These are phyloP conservation scores for Termitomyces sp. DNA, from an alignment of 768 basidiomycete genomes.

Conservation along the genomic window DNA sequence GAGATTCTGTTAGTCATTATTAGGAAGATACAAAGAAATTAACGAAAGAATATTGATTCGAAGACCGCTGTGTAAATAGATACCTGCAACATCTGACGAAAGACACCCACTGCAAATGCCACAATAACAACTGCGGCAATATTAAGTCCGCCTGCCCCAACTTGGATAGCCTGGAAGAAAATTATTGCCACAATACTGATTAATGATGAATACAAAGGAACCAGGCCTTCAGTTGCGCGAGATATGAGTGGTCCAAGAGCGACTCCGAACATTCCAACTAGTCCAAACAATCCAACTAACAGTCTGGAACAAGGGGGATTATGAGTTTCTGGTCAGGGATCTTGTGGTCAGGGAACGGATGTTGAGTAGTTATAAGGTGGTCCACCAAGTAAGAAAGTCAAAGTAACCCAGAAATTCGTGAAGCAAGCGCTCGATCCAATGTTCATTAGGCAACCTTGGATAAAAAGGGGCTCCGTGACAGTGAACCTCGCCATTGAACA, in stretches of 20 bases:
- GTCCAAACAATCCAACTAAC: conserved; percentile 68
- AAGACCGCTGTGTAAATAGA: conserved; percentile 58
- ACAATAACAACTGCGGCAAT: conserved; percentile 66
- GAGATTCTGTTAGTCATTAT: conserved; percentile 27
- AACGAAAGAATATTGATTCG: conserved; percentile 23
- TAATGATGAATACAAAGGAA: conserved; percentile 74
- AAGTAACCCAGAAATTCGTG: conserved; percentile 62
- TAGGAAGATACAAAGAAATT: background rate
- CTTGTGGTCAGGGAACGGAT: conserved; percentile 29
- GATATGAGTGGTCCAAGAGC: conserved; percentile 71
- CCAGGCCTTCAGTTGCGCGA: conserved; percentile 58
- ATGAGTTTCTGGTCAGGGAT: background rate
- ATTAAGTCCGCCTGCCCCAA: conserved; percentile 63
- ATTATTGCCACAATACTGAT: conserved; percentile 44
- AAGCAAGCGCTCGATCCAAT: conserved; percentile 56
- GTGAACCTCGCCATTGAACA: conserved; percentile 73
- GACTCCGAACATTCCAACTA: too few relatives aligned
- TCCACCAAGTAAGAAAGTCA: conserved; percentile 77
- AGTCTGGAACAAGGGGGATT: conserved; percentile 24
- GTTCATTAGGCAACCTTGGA: conserved; percentile 62
- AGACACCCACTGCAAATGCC: conserved; percentile 68
- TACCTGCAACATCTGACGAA: too few relatives aligned
- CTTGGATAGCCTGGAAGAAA: conserved; percentile 56
- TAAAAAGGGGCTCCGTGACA: conserved; percentile 71
- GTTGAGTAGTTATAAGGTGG: conserved; percentile 72